Evolutionary conservation across 306 rosid species (phyloP).

Genomic region (Prunus campanulata): DNA sequence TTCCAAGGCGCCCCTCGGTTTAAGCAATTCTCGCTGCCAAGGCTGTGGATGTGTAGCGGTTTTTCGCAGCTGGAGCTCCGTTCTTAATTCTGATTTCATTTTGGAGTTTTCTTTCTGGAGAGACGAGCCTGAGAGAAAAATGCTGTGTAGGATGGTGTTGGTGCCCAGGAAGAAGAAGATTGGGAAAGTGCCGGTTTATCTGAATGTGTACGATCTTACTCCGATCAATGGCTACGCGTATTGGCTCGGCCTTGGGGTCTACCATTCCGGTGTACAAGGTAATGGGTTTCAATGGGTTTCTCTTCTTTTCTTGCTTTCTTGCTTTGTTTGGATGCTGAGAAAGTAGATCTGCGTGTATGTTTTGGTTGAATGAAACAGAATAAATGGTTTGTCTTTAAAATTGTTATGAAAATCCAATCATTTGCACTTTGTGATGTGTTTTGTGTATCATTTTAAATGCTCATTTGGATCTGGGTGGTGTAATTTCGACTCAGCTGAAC

Average conservation of each 20-base stretch:
- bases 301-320: not conserved
- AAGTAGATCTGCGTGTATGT: not conserved
- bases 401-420: not conserved
- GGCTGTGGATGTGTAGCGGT: no score
- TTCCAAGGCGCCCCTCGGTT: conserved; percentile 5
- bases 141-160: conserved; percentile 55
- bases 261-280: conserved; percentile 98
- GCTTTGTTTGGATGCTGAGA: not conserved
- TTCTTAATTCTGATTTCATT: not conserved
- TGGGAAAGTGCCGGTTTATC: conserved; percentile 76
- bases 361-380: not conserved
- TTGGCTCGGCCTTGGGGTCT: conserved; percentile 96
- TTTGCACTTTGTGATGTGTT: not conserved
- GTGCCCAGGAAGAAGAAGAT: conserved; percentile 61
- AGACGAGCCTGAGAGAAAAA: conserved; percentile 1
- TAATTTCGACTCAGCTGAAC: not conserved
- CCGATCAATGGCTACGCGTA: conserved; percentile 88
- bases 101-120: not conserved
- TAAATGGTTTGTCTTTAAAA: not conserved
- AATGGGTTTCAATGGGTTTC: not conserved
- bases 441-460: not conserved
- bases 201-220: conserved; percentile 91
- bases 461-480: not conserved
- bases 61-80: not conserved
- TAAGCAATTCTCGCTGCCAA: conserved; percentile 6